Conservation (phyloP, 176 grass and related monocot genomes). For the Ampelocalamus luodianensis region DNA sequence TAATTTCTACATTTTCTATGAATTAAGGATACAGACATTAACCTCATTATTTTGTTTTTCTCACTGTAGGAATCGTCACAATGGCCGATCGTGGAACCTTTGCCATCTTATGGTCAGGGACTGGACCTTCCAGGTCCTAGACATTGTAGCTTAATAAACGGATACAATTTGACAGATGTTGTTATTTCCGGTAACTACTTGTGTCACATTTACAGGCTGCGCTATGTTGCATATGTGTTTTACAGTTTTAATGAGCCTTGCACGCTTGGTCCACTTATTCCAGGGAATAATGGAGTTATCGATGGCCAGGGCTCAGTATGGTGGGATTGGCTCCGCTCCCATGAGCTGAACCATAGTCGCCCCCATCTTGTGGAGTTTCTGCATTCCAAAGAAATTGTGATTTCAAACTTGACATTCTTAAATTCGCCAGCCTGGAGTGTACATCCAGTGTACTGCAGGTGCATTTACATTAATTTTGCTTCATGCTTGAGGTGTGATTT, state of each 20-base stretch:
- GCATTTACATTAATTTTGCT: constrained; percentile 18
- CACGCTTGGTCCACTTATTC: constrained; percentile 8
- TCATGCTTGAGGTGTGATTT: constrained; percentile 21
- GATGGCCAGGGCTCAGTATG: constrained; percentile 87
- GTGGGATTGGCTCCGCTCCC: constrained; percentile 77
- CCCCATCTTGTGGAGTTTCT: constrained; percentile 87
- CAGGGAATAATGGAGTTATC: constrained; percentile 76
- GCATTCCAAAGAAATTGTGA: constrained; percentile 60
- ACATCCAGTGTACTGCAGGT: constrained; percentile 88
- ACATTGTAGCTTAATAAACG: constrained; percentile 81
- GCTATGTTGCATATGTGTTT: neutral
- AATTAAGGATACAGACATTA: constrained; percentile 18
- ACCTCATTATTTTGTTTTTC: constrained; percentile 3
- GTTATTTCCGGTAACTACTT: constrained; percentile 72
- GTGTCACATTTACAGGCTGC: neutral
- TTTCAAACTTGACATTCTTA: constrained; percentile 87
- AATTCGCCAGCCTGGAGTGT: constrained; percentile 93
- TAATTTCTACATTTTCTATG: constrained; percentile 19
- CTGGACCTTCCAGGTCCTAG: constrained; percentile 75
- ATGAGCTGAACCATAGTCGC: constrained; percentile 75
- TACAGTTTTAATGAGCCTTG: constrained; percentile 4
- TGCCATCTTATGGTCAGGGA: constrained; percentile 91
- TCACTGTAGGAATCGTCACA: constrained; percentile 73
- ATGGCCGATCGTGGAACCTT: constrained; percentile 78
- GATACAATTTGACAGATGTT: constrained; percentile 79